phyloP scores from a whole-genome alignment of 192 early-diverging fungal genomes.

The Dimargaris xerosporica region DNA sequence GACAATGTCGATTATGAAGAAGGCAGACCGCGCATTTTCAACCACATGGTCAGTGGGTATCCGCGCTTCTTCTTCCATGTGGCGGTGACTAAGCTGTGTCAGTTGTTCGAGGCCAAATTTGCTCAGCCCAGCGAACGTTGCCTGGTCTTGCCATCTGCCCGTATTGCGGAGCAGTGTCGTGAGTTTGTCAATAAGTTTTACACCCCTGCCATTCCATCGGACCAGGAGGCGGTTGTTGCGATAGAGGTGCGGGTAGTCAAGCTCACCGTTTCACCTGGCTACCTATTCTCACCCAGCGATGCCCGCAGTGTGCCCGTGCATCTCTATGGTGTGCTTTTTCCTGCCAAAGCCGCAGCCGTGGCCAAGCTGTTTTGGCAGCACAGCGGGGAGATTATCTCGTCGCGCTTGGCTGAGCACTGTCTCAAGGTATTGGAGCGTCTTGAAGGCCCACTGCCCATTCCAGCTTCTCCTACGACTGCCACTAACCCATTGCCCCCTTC shows the following conservation, averaged over 20 bases:
- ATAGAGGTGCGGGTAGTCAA: constrained; percentile 44
- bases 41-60: constrained; percentile 68
- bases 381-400: constrained; percentile 74
- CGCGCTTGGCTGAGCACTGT: constrained; percentile 72
- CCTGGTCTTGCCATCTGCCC: constrained; percentile 59
- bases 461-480: too few relatives aligned
- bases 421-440: constrained; percentile 38
- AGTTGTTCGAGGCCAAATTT: neutral
- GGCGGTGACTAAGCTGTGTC: constrained; percentile 44
- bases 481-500: too few relatives aligned
- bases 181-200: constrained; percentile 40
- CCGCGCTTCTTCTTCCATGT: constrained; percentile 86
- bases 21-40: constrained; percentile 50
- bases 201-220: constrained; percentile 14
- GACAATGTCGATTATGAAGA: constrained; percentile 91
- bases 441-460: too few relatives aligned
- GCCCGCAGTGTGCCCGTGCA: constrained; percentile 30
- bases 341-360: constrained; percentile 38
- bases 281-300: constrained; percentile 24
- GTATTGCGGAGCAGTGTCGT: constrained; percentile 48
- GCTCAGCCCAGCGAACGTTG: constrained; percentile 40
- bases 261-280: constrained; percentile 35
- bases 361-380: constrained; percentile 99
- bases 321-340: constrained; percentile 61
- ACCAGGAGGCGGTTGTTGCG: constrained; percentile 4